Percentiles rank a stretch among this genome's conserved stretches.
These are phyloP conservation scores for Emmonsiellopsis sp. DNA, from an alignment of 2,329 filamentous ascomycete genomes.

Conservation along the genomic window DNA sequence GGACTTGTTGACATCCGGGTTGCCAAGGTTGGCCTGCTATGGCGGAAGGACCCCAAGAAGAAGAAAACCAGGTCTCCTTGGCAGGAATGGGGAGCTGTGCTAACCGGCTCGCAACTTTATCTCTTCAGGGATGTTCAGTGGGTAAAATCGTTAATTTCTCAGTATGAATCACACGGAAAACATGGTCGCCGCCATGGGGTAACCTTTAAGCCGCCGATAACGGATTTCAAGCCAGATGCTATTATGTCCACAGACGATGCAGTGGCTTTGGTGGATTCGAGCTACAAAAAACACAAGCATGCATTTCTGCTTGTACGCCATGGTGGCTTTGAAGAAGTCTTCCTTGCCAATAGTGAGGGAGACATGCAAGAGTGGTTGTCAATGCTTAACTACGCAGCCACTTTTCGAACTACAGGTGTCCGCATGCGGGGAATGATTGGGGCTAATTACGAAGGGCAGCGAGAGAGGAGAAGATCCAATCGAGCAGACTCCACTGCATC, in stretches of 20 bases:
- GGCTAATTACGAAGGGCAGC: slow-evolving; percentile 64
- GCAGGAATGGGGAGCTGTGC: slow-evolving; percentile 96
- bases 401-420: slow-evolving; percentile 85
- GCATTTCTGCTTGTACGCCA: slow-evolving; percentile 86
- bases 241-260: slow-evolving; percentile 90
- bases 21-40: slow-evolving; percentile 87
- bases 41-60: slow-evolving; percentile 90
- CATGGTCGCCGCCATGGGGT: slow-evolving; percentile 67
- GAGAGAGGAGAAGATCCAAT: slow-evolving; percentile 55
- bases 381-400: slow-evolving; percentile 91
- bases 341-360: slow-evolving; percentile 78
- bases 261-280: slow-evolving; percentile 74
- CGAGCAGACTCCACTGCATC: slow-evolving; percentile 54
- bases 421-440: slow-evolving; percentile 81
- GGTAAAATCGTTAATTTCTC: slow-evolving; percentile 83
- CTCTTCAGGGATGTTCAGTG: slow-evolving; percentile 90
- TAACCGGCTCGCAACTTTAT: slow-evolving; percentile 94
- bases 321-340: slow-evolving; percentile 77
- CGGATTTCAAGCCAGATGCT: slow-evolving; percentile 87
- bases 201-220: slow-evolving; percentile 80
- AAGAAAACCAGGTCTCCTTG: slow-evolving; percentile 91
- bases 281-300: slow-evolving; percentile 88
- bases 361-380: slow-evolving; percentile 97
- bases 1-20: slow-evolving; percentile 96
- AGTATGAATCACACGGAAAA: slow-evolving; percentile 74